A percentile compares a stretch with the other conserved stretches of the same genome.
Evolutionary conservation across 441 rosid genomes (phyloP).

Genomic region (Pelargonium citronellum): DNA sequence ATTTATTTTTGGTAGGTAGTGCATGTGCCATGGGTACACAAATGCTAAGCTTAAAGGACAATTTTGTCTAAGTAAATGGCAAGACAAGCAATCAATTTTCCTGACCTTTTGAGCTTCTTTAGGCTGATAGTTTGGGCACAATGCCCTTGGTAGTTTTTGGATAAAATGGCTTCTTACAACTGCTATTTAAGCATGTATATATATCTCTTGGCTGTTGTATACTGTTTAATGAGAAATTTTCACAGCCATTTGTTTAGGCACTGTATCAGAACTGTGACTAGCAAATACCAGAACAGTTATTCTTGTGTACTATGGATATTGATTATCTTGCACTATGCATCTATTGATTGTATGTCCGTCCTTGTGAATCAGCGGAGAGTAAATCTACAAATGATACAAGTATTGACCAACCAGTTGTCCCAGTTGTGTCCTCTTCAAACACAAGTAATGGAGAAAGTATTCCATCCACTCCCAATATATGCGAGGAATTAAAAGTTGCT

Average conservation of each 20-base stretch:
- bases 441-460: slow-evolving; percentile 23
- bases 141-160: neutral
- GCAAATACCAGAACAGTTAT: neutral
- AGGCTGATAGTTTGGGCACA: neutral
- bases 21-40: too few species aligned
- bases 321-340: neutral
- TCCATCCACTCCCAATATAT: slow-evolving; percentile 23
- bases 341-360: neutral
- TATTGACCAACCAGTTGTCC: slow-evolving; percentile 5
- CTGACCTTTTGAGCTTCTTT: neutral
- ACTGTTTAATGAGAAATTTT: neutral
- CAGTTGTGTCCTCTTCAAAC: slow-evolving; percentile 9
- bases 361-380: slow-evolving; percentile 10
- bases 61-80: too few species aligned
- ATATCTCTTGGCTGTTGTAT: neutral
- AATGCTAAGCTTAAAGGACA: too few species aligned
- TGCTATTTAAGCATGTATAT: neutral
- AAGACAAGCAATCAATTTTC: neutral
- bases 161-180: neutral
- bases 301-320: neutral
- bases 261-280: neutral
- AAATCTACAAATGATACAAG: slow-evolving; percentile 12
- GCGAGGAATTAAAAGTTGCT: slow-evolving; percentile 27
- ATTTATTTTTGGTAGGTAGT: too few species aligned
- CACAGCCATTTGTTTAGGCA: neutral